phyloP scores from a whole-genome alignment of 257 asterid genomes.

The Rhazya stricta region DNA sequence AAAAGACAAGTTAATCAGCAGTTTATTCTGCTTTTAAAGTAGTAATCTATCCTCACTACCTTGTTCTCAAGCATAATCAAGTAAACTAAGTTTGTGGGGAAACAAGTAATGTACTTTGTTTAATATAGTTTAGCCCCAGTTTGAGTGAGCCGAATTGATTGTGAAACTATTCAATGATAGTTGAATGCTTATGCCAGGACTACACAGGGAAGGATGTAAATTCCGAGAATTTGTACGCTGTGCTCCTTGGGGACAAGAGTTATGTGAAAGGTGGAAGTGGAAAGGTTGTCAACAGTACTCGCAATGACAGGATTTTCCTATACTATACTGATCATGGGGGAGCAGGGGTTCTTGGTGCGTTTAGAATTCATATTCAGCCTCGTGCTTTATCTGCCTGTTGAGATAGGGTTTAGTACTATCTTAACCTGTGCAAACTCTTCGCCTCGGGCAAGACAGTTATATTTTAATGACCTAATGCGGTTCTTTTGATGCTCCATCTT shows the following conservation, averaged over 20 bases:
- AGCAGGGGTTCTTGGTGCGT: slow-evolving; percentile 87
- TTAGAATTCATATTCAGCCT: background rate
- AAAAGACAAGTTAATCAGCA: background rate
- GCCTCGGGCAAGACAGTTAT: background rate
- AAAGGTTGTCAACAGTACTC: slow-evolving; percentile 64
- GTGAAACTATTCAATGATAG: background rate
- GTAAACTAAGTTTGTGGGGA: background rate
- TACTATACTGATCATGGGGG: slow-evolving; percentile 96
- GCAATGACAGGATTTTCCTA: slow-evolving; percentile 65
- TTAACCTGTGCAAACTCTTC: background rate
- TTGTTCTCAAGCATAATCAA: background rate
- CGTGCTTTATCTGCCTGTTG: background rate
- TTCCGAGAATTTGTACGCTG: slow-evolving; percentile 60
- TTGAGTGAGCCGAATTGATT: background rate
- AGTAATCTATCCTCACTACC: background rate
- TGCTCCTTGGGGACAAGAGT: slow-evolving; percentile 62
- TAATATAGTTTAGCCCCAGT: background rate
- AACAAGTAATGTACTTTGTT: background rate
- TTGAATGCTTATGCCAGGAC: slow-evolving; percentile 39
- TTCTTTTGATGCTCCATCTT: background rate
- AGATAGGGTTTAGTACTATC: background rate
- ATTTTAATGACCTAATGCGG: background rate
- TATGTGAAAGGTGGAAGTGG: slow-evolving; percentile 74
- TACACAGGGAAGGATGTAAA: slow-evolving; percentile 70
- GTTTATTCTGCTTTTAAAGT: background rate